Conservation (phyloP, 768 basidiomycete species). For the Auriscalpium vulgare region DNA sequence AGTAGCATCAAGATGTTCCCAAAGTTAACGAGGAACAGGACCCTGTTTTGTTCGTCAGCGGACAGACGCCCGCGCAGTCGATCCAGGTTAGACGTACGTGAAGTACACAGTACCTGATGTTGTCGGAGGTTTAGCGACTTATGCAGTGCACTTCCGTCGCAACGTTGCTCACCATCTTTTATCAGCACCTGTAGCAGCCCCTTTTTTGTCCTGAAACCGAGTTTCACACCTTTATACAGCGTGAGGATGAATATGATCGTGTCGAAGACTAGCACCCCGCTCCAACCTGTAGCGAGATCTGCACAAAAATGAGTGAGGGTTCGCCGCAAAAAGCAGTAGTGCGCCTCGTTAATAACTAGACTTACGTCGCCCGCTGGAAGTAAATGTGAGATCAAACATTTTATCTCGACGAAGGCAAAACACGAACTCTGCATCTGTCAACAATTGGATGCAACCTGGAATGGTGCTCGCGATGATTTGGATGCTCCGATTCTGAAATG, state of each 20-base stretch:
- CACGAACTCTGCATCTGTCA: neutral
- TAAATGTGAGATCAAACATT: neutral
- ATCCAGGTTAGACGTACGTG: neutral
- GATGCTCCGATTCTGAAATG: neutral
- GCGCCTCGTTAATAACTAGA: no score
- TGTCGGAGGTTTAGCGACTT: neutral
- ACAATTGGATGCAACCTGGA: neutral
- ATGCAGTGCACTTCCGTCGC: no score
- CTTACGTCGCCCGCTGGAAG: neutral
- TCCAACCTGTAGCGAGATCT: neutral
- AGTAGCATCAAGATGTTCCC: neutral
- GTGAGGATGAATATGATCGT: slow-evolving; percentile 1
- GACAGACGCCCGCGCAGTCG: neutral
- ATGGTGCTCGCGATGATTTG: neutral
- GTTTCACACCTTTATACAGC: neutral
- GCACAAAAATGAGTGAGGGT: no score
- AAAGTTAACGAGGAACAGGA: neutral
- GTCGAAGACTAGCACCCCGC: neutral
- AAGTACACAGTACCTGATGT: neutral
- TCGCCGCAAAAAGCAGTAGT: no score
- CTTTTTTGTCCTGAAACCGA: neutral
- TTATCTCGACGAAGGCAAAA: neutral
- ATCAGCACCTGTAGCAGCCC: neutral
- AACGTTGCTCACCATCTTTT: neutral
- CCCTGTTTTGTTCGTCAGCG: neutral